A percentile compares a stretch with the other conserved stretches of the same genome.
Conservation (phyloP, 306 rosid genomes). For the Pyrus pyrifolia region DNA sequence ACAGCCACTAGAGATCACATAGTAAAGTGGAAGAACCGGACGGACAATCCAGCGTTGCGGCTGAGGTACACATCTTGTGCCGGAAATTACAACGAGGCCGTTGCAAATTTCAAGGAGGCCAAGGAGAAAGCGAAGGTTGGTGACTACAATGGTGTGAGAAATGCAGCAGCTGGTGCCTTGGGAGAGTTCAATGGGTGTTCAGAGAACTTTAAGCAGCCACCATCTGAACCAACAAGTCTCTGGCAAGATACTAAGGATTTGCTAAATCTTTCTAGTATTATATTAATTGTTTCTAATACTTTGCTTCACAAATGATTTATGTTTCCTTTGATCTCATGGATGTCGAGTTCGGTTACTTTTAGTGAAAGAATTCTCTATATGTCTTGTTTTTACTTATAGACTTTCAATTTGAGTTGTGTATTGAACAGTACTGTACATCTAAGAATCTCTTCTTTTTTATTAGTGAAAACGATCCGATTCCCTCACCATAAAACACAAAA, state of each 20-base stretch:
- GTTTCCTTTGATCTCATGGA: not conserved
- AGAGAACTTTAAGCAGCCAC: not conserved
- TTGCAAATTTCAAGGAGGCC: not conserved
- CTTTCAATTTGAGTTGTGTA: too few species aligned
- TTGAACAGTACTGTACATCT: too few species aligned
- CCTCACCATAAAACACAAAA: not conserved
- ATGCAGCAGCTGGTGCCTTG: not conserved
- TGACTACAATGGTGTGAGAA: not conserved
- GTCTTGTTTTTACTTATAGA: too few species aligned
- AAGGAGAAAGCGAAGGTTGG: not conserved
- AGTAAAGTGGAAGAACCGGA: not conserved
- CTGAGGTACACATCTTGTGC: not conserved
- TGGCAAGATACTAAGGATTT: not conserved
- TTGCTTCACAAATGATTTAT: not conserved
- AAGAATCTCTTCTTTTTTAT: too few species aligned
- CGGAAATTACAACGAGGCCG: not conserved
- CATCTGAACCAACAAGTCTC: not conserved
- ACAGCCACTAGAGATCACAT: not conserved
- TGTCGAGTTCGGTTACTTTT: not conserved
- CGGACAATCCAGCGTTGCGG: not conserved
- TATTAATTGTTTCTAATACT: not conserved
- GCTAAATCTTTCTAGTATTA: not conserved
- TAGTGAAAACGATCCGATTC: not conserved
- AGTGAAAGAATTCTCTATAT: too few species aligned
- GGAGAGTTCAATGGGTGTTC: not conserved